A percentile compares a stretch with the other conserved stretches of the same genome.
Conservation (phyloP, 345 rosid species). For the Melaleuca alternifolia region DNA sequence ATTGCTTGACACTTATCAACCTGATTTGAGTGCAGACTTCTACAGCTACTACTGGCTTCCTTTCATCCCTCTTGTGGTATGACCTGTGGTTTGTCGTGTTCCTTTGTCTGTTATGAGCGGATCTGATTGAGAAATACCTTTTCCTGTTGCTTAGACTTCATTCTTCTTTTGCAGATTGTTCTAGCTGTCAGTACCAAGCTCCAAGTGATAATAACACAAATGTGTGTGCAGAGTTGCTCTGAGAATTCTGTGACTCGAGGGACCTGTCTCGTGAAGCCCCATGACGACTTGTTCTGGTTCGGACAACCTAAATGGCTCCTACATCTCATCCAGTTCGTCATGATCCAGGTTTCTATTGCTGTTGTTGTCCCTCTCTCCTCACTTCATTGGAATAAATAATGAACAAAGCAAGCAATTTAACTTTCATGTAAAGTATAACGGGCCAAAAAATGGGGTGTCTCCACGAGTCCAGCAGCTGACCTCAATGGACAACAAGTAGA, state of each 20-base stretch:
- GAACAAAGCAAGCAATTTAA: not conserved
- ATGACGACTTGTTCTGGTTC: constrained; percentile 13
- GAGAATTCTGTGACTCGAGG: constrained; percentile 1
- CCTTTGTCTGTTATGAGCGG: not conserved
- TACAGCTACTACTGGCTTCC: constrained; percentile 16
- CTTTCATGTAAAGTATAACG: not conserved
- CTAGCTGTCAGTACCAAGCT: constrained; percentile 10
- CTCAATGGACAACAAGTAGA: not conserved
- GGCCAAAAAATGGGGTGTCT: not conserved
- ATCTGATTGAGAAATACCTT: not conserved
- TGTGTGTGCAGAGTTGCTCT: constrained; percentile 10
- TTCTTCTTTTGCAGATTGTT: constrained; percentile 2
- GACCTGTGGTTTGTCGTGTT: not conserved
- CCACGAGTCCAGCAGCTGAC: not conserved
- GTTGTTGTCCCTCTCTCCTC: not conserved
- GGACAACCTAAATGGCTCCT: constrained; percentile 12
- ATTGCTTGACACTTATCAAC: not conserved
- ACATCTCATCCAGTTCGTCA: constrained; percentile 9
- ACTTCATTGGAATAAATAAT: not conserved
- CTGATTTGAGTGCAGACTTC: constrained; percentile 8
- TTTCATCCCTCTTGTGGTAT: constrained; percentile 14
- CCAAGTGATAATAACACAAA: constrained; percentile 8
- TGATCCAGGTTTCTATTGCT: constrained; percentile 5
- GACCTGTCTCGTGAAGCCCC: constrained; percentile 3
- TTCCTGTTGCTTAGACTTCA: not conserved